These are phyloP conservation scores for Cokeromyces recurvatus DNA, from an alignment of 371 early-diverging fungal genomes.

Conservation along the genomic window DNA sequence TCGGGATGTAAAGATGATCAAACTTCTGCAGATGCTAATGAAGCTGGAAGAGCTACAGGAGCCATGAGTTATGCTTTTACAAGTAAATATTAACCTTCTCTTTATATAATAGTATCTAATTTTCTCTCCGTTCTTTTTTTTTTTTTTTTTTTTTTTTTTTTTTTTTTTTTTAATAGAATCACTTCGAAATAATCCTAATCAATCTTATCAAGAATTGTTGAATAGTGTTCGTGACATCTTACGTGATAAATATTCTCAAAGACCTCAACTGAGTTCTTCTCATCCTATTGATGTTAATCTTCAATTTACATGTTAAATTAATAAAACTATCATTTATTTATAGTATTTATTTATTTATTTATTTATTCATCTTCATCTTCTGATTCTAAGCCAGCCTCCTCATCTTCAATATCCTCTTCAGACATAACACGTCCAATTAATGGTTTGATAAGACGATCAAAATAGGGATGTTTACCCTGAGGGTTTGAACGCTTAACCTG, in stretches of 20 bases:
- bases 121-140: too few species aligned
- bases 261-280: conserved; percentile 77
- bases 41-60: conserved; percentile 54
- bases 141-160: not conserved
- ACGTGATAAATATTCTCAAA: conserved; percentile 67
- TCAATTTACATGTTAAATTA: conserved; percentile 39
- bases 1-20: conserved; percentile 90
- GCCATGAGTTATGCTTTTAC: conserved; percentile 87
- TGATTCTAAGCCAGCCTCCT: conserved; percentile 35
- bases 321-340: too few species aligned
- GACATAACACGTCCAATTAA: conserved; percentile 64
- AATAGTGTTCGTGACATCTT: conserved; percentile 71
- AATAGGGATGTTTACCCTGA: conserved; percentile 74
- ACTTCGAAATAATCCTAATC: conserved; percentile 57
- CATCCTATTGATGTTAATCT: conserved; percentile 77
- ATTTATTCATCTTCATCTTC: conserved; percentile 33
- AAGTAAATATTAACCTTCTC: conserved; percentile 32
- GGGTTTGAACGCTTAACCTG: conserved; percentile 76
- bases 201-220: conserved; percentile 74
- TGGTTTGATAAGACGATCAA: conserved; percentile 77
- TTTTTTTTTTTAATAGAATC: conserved; percentile 16
- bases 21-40: conserved; percentile 80
- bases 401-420: conserved; percentile 54
- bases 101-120: too few species aligned
- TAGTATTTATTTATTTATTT: too few species aligned